Conservation (phyloP, 805 yeast species). For the Kockiozyma suomiensis region DNA sequence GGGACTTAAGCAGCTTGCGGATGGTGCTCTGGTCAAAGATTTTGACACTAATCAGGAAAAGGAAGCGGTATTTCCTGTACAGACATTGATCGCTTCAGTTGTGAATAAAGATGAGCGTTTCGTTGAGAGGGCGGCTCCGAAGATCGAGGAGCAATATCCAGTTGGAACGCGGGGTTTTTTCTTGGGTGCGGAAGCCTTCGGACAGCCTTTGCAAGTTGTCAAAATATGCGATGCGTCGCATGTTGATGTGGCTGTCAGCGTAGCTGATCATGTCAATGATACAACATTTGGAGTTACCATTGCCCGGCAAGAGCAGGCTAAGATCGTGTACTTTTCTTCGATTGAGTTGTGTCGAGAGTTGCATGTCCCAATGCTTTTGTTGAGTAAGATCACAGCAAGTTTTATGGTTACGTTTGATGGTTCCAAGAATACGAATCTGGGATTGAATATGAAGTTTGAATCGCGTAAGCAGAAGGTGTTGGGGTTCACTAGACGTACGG, state of each 20-base stretch:
- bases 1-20: constrained; percentile 68
- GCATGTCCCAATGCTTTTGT: constrained; percentile 60
- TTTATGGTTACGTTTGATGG: constrained; percentile 60
- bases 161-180: constrained; percentile 68
- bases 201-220: constrained; percentile 61
- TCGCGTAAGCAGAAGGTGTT: constrained; percentile 76
- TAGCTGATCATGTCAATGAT: constrained; percentile 46
- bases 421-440: constrained; percentile 65
- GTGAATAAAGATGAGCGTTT: constrained; percentile 73
- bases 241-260: constrained; percentile 39
- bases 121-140: constrained; percentile 69
- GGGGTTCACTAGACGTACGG: constrained; percentile 74
- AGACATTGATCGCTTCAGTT: constrained; percentile 75
- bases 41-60: constrained; percentile 49
- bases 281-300: constrained; percentile 67
- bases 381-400: constrained; percentile 77
- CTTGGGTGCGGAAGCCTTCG: constrained; percentile 85
- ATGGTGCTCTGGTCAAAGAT: constrained; percentile 80
- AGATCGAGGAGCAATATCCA: constrained; percentile 84
- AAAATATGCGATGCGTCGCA: constrained; percentile 43
- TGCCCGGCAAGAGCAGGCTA: constrained; percentile 56
- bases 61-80: constrained; percentile 69
- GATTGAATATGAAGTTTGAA: constrained; percentile 83
- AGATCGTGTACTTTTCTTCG: constrained; percentile 64
- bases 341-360: constrained; percentile 63